phyloP scores from a whole-genome alignment of 2,329 filamentous ascomycete genomes.

The Alternaria gansuensis region DNA sequence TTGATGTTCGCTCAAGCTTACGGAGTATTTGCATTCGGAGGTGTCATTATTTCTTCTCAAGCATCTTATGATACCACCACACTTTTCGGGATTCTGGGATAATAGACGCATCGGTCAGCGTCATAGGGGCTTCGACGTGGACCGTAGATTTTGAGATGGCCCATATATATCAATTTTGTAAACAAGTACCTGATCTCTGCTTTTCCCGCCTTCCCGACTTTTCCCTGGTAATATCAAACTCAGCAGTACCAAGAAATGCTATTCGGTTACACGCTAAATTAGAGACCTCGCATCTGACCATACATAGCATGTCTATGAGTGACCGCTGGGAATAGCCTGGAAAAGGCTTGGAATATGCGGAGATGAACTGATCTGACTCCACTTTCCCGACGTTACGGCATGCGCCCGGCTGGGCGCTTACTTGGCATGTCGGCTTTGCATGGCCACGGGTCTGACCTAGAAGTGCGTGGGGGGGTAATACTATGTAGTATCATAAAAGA shows the following conservation, averaged over 20 bases:
- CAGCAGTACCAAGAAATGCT: background rate
- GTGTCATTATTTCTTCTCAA: background rate
- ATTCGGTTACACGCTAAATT: background rate
- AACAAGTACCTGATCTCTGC: background rate
- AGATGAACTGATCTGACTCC: slow-evolving; percentile 18
- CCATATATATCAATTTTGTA: background rate
- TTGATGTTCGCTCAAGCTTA: background rate
- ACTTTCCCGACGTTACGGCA: slow-evolving; percentile 14
- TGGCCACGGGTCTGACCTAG: background rate
- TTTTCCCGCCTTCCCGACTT: no score
- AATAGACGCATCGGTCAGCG: slow-evolving; percentile 7
- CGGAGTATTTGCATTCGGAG: slow-evolving; percentile 2
- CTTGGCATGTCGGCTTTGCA: background rate
- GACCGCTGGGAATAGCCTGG: background rate
- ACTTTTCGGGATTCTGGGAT: slow-evolving; percentile 8
- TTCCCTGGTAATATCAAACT: background rate
- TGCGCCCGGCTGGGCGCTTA: slow-evolving; percentile 11
- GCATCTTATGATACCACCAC: slow-evolving; percentile 29
- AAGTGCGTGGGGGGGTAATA: background rate
- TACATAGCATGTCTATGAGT: background rate
- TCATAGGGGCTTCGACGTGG: background rate
- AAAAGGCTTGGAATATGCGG: slow-evolving; percentile 17
- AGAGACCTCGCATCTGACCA: slow-evolving; percentile 5
- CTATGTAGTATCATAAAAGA: background rate
- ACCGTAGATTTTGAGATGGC: background rate